A percentile compares a stretch with the other conserved stretches of the same genome.
These are phyloP conservation scores for Neurospora pannonica DNA, from an alignment of 495 filamentous ascomycete genomes.

Conservation along the genomic window DNA sequence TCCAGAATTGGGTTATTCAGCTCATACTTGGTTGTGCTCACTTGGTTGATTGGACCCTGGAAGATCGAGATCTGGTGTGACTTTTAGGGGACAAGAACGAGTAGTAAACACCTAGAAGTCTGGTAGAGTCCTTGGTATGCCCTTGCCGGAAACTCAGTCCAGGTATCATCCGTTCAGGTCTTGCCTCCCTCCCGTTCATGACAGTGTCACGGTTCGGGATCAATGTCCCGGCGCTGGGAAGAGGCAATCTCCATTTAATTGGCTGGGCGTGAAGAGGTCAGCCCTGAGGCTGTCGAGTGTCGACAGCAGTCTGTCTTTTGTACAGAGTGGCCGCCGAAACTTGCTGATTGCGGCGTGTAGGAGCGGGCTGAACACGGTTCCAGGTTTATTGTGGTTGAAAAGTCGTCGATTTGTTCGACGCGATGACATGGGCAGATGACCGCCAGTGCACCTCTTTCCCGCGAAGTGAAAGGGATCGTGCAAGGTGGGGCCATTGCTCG, in stretches of 20 bases:
- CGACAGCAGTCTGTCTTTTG: background rate
- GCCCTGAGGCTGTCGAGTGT: background rate
- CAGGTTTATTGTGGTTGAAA: background rate
- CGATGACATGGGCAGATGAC: background rate
- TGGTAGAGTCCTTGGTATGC: background rate
- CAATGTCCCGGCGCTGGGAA: background rate
- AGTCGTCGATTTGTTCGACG: background rate
- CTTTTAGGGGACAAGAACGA: background rate
- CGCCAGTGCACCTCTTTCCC: background rate
- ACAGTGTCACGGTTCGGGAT: background rate
- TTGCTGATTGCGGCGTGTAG: background rate
- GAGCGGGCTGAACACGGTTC: background rate
- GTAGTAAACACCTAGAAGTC: background rate
- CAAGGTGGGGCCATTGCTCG: background rate
- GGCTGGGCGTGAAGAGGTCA: background rate
- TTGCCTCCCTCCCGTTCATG: background rate
- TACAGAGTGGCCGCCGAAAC: background rate
- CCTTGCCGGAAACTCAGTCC: background rate
- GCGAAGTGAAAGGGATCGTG: background rate
- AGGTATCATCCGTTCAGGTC: background rate
- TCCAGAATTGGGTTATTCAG: background rate
- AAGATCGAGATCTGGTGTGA: background rate
- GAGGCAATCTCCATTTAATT: background rate
- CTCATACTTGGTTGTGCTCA: background rate
- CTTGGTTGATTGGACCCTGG: background rate